Evolutionary conservation across 495 filamentous ascomycete genomes (phyloP).

Genomic region (Lasiosphaeriaceae sp.): DNA sequence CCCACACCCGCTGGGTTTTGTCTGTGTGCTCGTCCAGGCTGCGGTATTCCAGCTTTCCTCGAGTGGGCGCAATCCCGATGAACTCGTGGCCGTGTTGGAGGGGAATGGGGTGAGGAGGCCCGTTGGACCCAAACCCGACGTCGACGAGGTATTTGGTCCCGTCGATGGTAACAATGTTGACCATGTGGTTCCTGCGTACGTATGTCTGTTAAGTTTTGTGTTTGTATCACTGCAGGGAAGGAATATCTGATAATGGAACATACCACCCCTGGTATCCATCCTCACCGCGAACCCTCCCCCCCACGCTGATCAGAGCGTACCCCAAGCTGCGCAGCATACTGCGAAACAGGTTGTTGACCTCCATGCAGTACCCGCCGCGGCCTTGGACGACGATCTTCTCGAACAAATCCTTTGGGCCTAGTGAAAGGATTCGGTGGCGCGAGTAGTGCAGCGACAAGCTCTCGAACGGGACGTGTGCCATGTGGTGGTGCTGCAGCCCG

Average conservation of each 20-base stretch:
- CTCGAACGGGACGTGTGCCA: conserved; percentile 67
- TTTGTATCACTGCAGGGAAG: background rate
- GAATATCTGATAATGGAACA: conserved; percentile 1
- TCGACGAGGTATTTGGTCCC: conserved; percentile 57
- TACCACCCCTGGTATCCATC: conserved; percentile 35
- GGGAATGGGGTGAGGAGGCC: conserved; percentile 28
- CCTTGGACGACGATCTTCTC: conserved; percentile 54
- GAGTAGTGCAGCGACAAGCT: conserved; percentile 56
- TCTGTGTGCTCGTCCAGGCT: conserved; percentile 26
- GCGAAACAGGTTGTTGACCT: conserved; percentile 65
- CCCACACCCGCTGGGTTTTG: conserved; percentile 34
- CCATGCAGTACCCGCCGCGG: conserved; percentile 73
- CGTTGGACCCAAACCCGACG: conserved; percentile 61
- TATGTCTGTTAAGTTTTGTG: background rate
- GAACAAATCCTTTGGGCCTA: conserved; percentile 58
- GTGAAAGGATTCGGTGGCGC: conserved; percentile 42
- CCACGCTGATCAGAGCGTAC: conserved; percentile 48
- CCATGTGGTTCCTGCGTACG: conserved; percentile 58
- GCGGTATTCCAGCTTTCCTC: conserved; percentile 23
- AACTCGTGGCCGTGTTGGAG: conserved; percentile 19
- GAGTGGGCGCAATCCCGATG: background rate
- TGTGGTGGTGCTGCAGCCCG: conserved; percentile 45
- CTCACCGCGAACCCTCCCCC: conserved; percentile 33
- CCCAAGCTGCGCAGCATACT: conserved; percentile 60
- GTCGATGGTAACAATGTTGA: conserved; percentile 61